A percentile compares a stretch with the other conserved stretches of the same genome.
Conservation (phyloP, 345 rosid genomes). For the Balakata baccata region DNA sequence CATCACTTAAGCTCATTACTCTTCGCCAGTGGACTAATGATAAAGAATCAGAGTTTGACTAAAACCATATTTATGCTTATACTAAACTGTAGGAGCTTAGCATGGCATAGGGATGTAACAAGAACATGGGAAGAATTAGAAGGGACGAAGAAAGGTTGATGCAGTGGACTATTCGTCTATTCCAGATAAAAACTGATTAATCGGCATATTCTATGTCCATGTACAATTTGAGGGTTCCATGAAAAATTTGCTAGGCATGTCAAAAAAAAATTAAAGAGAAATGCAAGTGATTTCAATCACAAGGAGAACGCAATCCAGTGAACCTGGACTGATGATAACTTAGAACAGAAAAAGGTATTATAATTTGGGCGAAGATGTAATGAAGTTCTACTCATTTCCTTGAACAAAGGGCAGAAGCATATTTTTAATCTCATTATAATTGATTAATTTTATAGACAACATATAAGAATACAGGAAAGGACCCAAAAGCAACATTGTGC, state of each 20-base stretch:
- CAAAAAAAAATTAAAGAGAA: background rate
- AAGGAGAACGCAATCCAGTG: background rate
- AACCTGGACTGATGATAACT: background rate
- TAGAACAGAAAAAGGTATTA: background rate
- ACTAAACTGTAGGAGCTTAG: background rate
- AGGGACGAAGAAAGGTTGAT: background rate
- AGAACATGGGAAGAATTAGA: background rate
- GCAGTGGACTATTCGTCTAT: background rate
- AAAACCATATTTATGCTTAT: background rate
- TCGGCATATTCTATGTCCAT: background rate
- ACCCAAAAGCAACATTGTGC: background rate
- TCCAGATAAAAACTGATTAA: background rate
- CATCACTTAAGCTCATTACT: background rate
- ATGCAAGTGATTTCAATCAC: background rate
- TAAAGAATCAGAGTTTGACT: background rate
- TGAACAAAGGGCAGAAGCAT: background rate
- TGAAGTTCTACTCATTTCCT: background rate
- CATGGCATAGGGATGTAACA: background rate
- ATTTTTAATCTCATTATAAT: background rate
- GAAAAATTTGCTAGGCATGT: background rate
- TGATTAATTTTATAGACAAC: slow-evolving; percentile 1
- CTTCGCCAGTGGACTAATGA: background rate
- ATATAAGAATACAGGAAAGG: background rate
- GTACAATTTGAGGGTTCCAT: background rate
- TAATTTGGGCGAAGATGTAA: background rate